These are phyloP conservation scores for Aspergillus ochraceoroseus DNA, from an alignment of 2,329 filamentous ascomycete genomes.

Conservation along the genomic window DNA sequence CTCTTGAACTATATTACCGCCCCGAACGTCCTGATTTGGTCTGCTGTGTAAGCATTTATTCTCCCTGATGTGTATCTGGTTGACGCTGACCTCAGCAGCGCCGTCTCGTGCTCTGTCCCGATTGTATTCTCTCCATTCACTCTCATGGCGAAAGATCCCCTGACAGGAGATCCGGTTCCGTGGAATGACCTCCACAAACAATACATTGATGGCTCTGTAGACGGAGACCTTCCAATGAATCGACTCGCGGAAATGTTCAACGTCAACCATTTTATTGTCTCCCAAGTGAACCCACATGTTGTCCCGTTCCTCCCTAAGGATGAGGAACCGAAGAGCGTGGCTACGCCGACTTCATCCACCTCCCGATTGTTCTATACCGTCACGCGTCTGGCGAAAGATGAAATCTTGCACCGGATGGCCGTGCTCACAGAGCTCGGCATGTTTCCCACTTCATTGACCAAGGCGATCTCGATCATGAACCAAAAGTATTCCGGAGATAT, in stretches of 20 bases:
- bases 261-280: conserved; percentile 96
- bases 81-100: conserved; percentile 40
- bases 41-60: conserved; percentile 62
- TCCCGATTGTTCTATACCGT: conserved; percentile 60
- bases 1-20: conserved; percentile 90
- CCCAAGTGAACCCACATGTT: conserved; percentile 92
- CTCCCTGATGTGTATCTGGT: background rate
- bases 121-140: conserved; percentile 75
- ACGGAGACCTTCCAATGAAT: conserved; percentile 89
- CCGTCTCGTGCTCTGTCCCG: conserved; percentile 91
- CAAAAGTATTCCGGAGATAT: conserved; percentile 95
- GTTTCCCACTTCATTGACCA: conserved; percentile 72
- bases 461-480: conserved; percentile 72
- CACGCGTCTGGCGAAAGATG: conserved; percentile 69
- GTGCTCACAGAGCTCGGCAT: conserved; percentile 74
- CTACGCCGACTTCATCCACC: conserved; percentile 31
- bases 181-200: conserved; percentile 83
- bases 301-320: conserved; percentile 78
- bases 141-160: conserved; percentile 76
- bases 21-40: conserved; percentile 94
- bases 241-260: conserved; percentile 93
- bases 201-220: conserved; percentile 93
- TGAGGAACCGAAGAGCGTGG: conserved; percentile 45
- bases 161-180: conserved; percentile 68
- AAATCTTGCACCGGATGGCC: conserved; percentile 74